phyloP scores from a whole-genome alignment of 116 monocot species.

The Iris pallida region DNA sequence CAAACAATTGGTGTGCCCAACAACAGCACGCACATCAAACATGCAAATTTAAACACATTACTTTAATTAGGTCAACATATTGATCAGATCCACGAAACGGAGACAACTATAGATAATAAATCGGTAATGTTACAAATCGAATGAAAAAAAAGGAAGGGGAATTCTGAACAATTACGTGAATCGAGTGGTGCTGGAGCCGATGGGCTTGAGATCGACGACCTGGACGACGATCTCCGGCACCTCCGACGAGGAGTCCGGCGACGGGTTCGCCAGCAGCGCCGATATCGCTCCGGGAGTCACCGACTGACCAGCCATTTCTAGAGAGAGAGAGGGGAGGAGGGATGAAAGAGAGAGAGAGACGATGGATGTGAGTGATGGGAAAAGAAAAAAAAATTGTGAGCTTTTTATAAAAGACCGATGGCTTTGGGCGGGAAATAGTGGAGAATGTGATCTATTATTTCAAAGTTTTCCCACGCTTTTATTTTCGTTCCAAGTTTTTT shows the following conservation, averaged over 20 bases:
- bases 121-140: background rate
- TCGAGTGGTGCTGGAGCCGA: conserved; percentile 65
- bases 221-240: conserved; percentile 70
- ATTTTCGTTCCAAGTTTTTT: too few relatives aligned
- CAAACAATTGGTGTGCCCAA: background rate
- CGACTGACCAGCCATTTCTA: conserved; percentile 15
- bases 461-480: too few relatives aligned
- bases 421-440: too few relatives aligned
- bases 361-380: too few relatives aligned
- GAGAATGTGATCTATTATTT: too few relatives aligned
- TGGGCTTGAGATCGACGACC: conserved; percentile 85
- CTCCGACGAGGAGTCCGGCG: conserved; percentile 39
- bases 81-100: too few relatives aligned
- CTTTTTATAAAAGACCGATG: too few relatives aligned
- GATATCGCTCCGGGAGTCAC: conserved; percentile 59
- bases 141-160: background rate
- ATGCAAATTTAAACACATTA: too few relatives aligned
- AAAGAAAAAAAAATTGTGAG: too few relatives aligned
- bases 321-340: background rate
- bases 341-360: background rate
- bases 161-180: conserved; percentile 45
- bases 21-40: too few relatives aligned
- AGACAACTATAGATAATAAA: background rate
- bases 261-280: conserved; percentile 50
- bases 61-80: too few relatives aligned